phyloP scores from a whole-genome alignment of 1,284 basidiomycete species.

The Tetrapyrgos nigripes region DNA sequence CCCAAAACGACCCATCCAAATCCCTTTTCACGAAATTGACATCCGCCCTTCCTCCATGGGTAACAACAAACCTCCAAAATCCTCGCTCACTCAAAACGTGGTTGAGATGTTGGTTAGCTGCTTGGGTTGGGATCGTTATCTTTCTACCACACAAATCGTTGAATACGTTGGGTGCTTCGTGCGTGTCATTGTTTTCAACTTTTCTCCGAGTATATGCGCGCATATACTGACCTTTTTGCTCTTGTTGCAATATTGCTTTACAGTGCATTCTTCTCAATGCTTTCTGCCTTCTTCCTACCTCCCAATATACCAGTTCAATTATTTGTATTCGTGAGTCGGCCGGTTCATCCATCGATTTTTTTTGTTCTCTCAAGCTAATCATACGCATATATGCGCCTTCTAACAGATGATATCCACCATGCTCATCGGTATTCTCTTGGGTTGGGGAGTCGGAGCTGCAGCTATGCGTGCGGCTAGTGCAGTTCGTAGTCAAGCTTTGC shows the following conservation, averaged over 20 bases:
- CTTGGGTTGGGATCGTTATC: conserved; percentile 28
- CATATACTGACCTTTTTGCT: neutral
- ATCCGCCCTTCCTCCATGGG: conserved; percentile 25
- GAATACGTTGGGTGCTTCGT: conserved; percentile 29
- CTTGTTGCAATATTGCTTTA: no score
- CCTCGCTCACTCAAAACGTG: conserved; percentile 26
- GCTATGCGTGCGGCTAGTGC: conserved; percentile 63
- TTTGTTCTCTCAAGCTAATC: neutral
- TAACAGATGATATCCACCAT: conserved; percentile 52
- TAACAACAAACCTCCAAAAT: conserved; percentile 23
- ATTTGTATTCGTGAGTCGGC: conserved; percentile 27
- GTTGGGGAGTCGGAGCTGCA: conserved; percentile 70
- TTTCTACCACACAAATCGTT: conserved; percentile 30
- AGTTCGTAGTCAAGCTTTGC: conserved; percentile 49
- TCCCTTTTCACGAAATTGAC: no score
- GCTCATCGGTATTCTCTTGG: conserved; percentile 58
- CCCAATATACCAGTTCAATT: conserved; percentile 32
- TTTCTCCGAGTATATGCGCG: neutral
- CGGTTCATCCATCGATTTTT: neutral
- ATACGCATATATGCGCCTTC: neutral
- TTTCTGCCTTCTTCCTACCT: conserved; percentile 32
- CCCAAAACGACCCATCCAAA: no score
- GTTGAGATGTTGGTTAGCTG: conserved; percentile 30
- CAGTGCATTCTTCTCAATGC: conserved; percentile 29
- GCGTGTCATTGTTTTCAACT: conserved; percentile 5